Base-by-base conservation (phyloP, 352 stramenopile species). In the Pythium folliculosum region DNA sequence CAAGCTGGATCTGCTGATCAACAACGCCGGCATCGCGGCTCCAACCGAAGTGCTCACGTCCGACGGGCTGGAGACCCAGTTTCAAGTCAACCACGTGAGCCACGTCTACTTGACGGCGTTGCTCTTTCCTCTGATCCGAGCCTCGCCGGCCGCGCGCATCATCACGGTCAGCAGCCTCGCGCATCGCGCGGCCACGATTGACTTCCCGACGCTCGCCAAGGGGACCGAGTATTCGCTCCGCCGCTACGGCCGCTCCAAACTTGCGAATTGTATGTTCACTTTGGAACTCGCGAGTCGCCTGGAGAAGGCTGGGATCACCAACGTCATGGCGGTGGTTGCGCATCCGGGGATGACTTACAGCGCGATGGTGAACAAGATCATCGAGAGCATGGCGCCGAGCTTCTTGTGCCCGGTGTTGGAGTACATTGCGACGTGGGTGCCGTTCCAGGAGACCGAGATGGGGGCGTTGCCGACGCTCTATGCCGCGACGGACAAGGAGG, bases 81-180 rank as follows among this genome's bases (percentile, higher is more conserved):
- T 93, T 53, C 81, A 72, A 1, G 83, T 74, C 30, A 93, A 93
- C 66, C 78, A 91, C 60, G 35, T 93, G 30, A 82, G 78, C 2
- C 81, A 89, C 58, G 90, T 93, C 66, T 69, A 72, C 27, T 57
- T 92, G 12, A 91, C 81, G 10, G 71, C 63, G 10, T 64, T 80
- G 55, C 52, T 92, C 14, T 67, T 90, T 17, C 66, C 69, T 0
- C 32, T 86, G 13, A 61, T 84, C 3, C 51, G 67, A 22, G 61
- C 60, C 12, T 72, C 66, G 12, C 22, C 38, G 6, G 49, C 63
- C 0, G 65, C 76, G 0, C 71, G 76, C 17, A 56, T 86, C 12
- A 70, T 86, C 9, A 76, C 70, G 19, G 72, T 86, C 19, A 83
- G 74, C 44, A 82, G 74, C 22, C 27, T 64, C 5, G 43, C 54